Base-by-base conservation (phyloP, 2,329 filamentous ascomycete genomes). In the Myriangium duriaei region DNA sequence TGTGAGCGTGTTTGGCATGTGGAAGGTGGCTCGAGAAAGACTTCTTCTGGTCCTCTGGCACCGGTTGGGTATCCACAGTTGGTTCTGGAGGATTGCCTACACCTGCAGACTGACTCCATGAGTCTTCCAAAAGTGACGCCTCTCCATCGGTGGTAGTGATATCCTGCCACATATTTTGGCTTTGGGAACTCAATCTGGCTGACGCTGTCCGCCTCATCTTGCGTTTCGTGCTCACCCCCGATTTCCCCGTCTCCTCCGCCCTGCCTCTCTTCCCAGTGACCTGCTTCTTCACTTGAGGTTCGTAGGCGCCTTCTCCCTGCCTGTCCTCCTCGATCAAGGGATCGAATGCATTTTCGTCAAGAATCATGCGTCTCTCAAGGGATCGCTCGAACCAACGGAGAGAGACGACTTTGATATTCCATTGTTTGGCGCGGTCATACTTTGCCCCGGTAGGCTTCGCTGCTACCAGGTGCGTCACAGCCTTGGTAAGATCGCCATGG, bases 121-220 rank as follows among this genome's bases (percentile, higher is more conserved):
- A 33, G 9, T 39, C 36, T 11, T 39, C 36, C n/a, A 32, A 18
- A n/a, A 30, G 30, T 11, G 30, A 18, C 11, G 30, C 15, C 32
- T 12, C 17, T 17, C 41, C 10, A 42, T 42, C 11, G 6, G 51
- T 51, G 37, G 53, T 57, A 21, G 91, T 71, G 42, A 98, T 92
- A 50, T 92, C 84, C 4, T 80, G 80, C 88, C 88, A 96, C n/a
- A 96, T 70, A 17, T 75, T 77, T 49, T 87, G 77, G 47, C 78
- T 80, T 51, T 95, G 86, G 34, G 71, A 81, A 41, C 71, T 78
- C 19, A 96, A 64, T 55, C 85, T 88, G 53, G 80, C 77, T 57
- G 87, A 95, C 14, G 87, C 82, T 4, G 83, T 86, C 51, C 87
- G 81, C 47, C 91, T 76, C 47, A 98, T 61, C 61, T 95, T 96